Conservation (phyloP, 2,329 filamentous ascomycete species). For the Pseudogymnoascus sp. region DNA sequence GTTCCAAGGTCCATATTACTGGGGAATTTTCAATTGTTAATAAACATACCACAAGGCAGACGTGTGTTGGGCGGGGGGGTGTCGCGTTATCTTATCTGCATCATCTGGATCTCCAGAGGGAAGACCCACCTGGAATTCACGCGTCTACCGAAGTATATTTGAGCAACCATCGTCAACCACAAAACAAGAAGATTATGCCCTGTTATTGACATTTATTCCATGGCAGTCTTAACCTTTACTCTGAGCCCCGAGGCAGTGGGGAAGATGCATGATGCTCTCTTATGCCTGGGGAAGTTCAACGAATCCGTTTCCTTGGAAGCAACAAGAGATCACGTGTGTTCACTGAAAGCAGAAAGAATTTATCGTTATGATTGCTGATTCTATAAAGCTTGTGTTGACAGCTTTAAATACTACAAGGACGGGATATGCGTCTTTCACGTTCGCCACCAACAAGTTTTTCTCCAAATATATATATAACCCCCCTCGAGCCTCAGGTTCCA, state of each 20-base stretch:
- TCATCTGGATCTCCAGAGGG: not conserved
- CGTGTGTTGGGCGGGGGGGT: not conserved
- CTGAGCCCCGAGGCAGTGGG: conserved; percentile 65
- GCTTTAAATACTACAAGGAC: conserved; percentile 75
- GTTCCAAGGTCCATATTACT: not conserved
- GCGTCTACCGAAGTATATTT: not conserved
- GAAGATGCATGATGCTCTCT: conserved; percentile 63
- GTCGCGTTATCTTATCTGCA: not conserved
- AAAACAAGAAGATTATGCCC: not conserved
- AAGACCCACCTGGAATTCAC: not conserved
- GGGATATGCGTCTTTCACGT: conserved; percentile 65
- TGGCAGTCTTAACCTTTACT: conserved; percentile 64
- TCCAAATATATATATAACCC: conserved; percentile 61
- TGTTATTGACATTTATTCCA: conserved; percentile 23
- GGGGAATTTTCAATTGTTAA: not conserved
- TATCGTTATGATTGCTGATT: conserved; percentile 7
- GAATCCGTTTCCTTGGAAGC: conserved; percentile 72
- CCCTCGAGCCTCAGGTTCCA: conserved; percentile 13
- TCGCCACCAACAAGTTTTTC: conserved; percentile 63
- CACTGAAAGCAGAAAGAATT: conserved; percentile 22
- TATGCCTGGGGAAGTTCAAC: conserved; percentile 71
- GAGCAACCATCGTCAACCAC: not conserved
- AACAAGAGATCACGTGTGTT: conserved; percentile 53
- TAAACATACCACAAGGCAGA: not conserved
- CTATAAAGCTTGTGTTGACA: conserved; percentile 58